These are phyloP conservation scores for Aspergillus ochraceus DNA, from an alignment of 2,329 filamentous ascomycete genomes.

Conservation along the genomic window DNA sequence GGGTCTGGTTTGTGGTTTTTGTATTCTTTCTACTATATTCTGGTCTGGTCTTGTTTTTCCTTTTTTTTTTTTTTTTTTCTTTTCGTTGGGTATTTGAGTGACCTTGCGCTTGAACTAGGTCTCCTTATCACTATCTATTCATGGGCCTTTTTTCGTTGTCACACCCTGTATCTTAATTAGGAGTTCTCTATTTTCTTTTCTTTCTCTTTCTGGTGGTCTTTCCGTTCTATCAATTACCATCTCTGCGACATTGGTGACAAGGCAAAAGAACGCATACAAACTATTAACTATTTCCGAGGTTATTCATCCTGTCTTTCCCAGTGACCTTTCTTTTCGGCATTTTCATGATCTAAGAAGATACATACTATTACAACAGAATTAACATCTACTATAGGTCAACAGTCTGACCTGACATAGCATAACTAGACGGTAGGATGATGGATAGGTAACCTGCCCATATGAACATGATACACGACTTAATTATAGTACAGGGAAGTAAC, in stretches of 20 bases:
- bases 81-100: constrained; percentile 9
- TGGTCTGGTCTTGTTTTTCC: constrained; percentile 8
- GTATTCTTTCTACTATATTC: constrained; percentile 11
- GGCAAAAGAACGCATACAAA: background rate
- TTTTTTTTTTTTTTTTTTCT: constrained; percentile 8
- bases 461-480: background rate
- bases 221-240: background rate
- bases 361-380: too few species aligned
- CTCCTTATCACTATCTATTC: background rate
- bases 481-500: constrained; percentile 6
- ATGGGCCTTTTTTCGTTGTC: constrained; percentile 3
- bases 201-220: constrained; percentile 2
- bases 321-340: too few species aligned
- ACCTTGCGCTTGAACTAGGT: too few species aligned
- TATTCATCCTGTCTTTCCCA: too few species aligned
- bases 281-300: too few species aligned
- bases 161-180: background rate
- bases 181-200: constrained; percentile 5
- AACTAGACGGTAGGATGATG: background rate
- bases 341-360: too few species aligned
- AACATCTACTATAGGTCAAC: background rate
- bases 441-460: constrained; percentile 1
- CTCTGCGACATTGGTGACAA: background rate
- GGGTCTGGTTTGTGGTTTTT: background rate
- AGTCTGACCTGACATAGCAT: background rate